Base-by-base conservation (phyloP, 1,284 basidiomycete genomes). In the Cryptococcus sp. region DNA sequence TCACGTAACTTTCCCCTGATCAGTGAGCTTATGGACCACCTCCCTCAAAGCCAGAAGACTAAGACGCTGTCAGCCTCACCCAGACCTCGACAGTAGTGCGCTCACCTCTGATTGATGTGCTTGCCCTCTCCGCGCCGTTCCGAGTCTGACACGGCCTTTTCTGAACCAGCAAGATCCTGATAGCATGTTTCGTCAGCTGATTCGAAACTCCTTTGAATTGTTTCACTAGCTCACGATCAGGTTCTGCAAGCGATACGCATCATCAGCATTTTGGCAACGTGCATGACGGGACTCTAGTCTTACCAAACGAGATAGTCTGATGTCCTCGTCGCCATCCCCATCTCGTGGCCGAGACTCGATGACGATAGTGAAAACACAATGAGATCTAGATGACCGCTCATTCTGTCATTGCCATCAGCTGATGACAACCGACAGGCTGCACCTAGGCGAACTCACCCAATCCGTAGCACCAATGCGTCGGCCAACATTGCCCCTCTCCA, bases 1-100 rank as follows among this genome's bases (percentile, higher is more conserved):
- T 53, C 45, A 71, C 70, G 61, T 53, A 15, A 57, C 67, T 47
- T 64, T 76, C 39, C 61, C 68, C 60, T 70, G 76, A 54, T 83
- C 82, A 1, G 82, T 81, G 31, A 85, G 77, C 67, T 84, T 83
- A 62, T 81, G 79, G 63, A 85, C 84, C 39, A 85, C 84, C 44
- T 82, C 84, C 7, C 80, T 78, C 22, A 83, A 72, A 0, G 81
- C 81, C 16, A 83, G 72, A 6, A 83, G 74, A 67, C 75, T 77
- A 57, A 35, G 47, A 57, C 22, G 31, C 31, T 35, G 31, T 35
- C 31, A 35, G 31, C 31, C 31, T 8, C 31, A 35, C 13, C 31
- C n/a, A 49, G 16, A 44, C 20, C 47, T 3, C 20, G 50, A 17
- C 25, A 13, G 11, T 15, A 11, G 6, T 15, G 5, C 13, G 25